Conservation (phyloP, 2,329 filamentous ascomycete species). For the Pseudofabraea citricarpa region DNA sequence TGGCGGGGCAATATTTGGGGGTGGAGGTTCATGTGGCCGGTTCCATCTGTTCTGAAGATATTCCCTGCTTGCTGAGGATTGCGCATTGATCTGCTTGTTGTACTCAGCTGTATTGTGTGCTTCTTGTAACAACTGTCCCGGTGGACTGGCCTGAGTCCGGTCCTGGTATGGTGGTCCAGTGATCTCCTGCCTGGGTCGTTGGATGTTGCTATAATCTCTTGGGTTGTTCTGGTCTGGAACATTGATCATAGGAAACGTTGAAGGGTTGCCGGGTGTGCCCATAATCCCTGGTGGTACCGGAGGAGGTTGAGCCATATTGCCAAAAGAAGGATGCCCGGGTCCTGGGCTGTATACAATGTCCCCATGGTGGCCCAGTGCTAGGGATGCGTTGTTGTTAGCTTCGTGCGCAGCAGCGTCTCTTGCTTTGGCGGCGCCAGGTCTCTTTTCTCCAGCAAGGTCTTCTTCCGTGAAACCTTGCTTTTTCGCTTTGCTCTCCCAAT, state of each 20-base stretch:
- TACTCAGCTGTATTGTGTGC: constrained; percentile 86
- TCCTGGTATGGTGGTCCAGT: constrained; percentile 86
- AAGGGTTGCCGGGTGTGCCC: constrained; percentile 58
- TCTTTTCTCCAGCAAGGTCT: constrained; percentile 91
- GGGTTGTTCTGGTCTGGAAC: constrained; percentile 67
- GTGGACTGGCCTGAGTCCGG: constrained; percentile 69
- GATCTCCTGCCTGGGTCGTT: constrained; percentile 84
- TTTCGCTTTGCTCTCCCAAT: constrained; percentile 95
- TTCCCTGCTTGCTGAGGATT: constrained; percentile 72
- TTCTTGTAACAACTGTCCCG: constrained; percentile 78
- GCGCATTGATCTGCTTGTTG: constrained; percentile 77
- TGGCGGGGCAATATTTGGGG: constrained; percentile 34
- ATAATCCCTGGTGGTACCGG: constrained; percentile 70
- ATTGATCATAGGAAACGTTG: constrained; percentile 81
- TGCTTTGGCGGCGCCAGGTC: constrained; percentile 85
- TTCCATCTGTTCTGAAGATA: constrained; percentile 81
- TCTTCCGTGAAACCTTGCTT: constrained; percentile 99
- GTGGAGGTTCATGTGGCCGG: constrained; percentile 73
- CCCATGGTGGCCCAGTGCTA: constrained; percentile 63
- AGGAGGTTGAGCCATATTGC: constrained; percentile 58
- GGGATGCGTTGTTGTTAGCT: constrained; percentile 50
- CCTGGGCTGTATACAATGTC: constrained; percentile 86
- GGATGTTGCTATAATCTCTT: constrained; percentile 81
- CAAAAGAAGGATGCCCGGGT: constrained; percentile 49
- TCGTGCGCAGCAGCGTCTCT: constrained; percentile 74